Evolutionary conservation across 108 stramenopile species (phyloP).

Genomic region (Thalassiosira profunda): DNA sequence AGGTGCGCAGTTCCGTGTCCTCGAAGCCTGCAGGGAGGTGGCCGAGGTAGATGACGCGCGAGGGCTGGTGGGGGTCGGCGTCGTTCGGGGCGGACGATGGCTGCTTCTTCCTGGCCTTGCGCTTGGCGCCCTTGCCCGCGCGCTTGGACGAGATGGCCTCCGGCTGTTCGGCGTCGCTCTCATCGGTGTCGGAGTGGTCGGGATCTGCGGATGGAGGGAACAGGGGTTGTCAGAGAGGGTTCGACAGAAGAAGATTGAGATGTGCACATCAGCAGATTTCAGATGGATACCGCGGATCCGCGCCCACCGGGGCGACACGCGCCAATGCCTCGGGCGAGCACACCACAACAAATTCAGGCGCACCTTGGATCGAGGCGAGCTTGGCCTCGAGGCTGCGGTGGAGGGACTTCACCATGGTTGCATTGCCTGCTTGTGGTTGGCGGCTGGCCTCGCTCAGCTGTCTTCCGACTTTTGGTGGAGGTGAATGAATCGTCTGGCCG

Average conservation of each 20-base stretch:
- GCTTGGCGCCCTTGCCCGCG: slow-evolving; percentile 40
- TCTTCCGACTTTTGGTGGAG: too few relatives aligned
- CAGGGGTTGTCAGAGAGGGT: not conserved
- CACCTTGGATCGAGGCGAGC: slow-evolving; percentile 72
- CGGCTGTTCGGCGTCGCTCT: slow-evolving; percentile 34
- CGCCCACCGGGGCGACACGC: too few relatives aligned
- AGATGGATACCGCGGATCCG: not conserved
- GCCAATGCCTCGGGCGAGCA: too few relatives aligned
- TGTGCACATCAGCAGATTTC: not conserved
- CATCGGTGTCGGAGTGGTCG: slow-evolving; percentile 66
- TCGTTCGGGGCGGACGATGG: slow-evolving; percentile 3
- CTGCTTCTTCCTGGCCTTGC: slow-evolving; percentile 26
- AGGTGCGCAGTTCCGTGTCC: slow-evolving; percentile 89
- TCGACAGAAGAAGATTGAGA: not conserved
- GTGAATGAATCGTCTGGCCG: too few relatives aligned
- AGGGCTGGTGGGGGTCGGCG: slow-evolving; percentile 21
- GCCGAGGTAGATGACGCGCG: slow-evolving; percentile 94
- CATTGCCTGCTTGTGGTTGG: too few relatives aligned
- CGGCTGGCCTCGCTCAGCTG: too few relatives aligned
- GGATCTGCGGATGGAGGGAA: slow-evolving; percentile 51
- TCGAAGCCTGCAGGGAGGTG: slow-evolving; percentile 96
- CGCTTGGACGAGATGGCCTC: slow-evolving; percentile 37
- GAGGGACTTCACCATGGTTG: slow-evolving; percentile 69
- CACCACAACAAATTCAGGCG: not conserved
- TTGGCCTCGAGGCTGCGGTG: slow-evolving; percentile 75